Base-by-base conservation (phyloP, 2,329 filamentous ascomycete genomes). In the Paraconiothyrium brasiliense region DNA sequence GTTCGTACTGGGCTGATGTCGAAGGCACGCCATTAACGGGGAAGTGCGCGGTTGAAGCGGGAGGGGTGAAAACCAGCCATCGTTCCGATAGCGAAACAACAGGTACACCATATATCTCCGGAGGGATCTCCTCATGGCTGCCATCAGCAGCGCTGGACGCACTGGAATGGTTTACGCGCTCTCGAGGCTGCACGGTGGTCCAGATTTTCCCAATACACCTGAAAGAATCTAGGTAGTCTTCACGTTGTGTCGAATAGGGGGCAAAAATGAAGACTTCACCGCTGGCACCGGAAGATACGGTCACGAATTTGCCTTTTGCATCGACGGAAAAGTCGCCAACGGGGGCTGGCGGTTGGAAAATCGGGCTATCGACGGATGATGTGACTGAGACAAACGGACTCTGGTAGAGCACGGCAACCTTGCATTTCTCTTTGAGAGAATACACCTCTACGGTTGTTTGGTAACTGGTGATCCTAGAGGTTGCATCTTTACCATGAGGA, bases 381-480 rank as follows among this genome's bases (percentile, higher is more conserved):
- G 85, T 83, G 70, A 92, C 78, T 50, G 87, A 81, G 57, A 88
- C 82, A 74, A 87, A 84, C 54, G 91, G 86, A 47, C 90, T 89
- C 69, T 89, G 86, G 62, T 96, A 89, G 9, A 98, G 82, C 0
- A 92, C 90, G 30, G 89, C 86, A 58, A 97, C 80, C 58, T 87
- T 86, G 63, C 87, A 85, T 69, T 89, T 89, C n/a, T 89, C 92
- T 68, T 87, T 88, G 62, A 98, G 81, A 0, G 94, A 97, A 78
- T 94, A 97, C 0, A 98, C 83, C 69, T 97, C 93, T 6, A 97
- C 92, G 0, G 90, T 90, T 0, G 94, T 97, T 78, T 97, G 93
- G 72, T 94, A 96, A 50, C 85, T 84, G 54, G 87, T 85, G 61
- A 89, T 82, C 47, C 72, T 71, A 20, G 66, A 65, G 20, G 70